Conservation (phyloP, 2,329 filamentous ascomycete genomes). For the Neobulgaria alba region DNA sequence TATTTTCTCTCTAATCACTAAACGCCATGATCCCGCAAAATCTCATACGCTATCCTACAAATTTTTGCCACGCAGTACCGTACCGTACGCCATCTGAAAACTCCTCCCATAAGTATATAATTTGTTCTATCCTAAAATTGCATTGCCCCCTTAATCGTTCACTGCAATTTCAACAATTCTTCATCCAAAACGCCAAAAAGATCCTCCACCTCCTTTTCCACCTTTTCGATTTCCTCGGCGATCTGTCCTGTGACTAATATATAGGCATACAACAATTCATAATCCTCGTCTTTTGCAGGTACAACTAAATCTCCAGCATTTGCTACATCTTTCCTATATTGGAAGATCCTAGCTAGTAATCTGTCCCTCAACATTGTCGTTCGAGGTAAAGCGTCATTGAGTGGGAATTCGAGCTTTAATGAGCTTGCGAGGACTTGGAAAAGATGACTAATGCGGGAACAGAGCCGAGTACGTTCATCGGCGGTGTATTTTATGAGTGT, state of each 20-base stretch:
- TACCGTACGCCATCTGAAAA: no score
- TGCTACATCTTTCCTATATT: conserved; percentile 60
- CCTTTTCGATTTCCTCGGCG: conserved; percentile 52
- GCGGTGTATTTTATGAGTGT: conserved; percentile 72
- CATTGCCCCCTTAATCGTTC: no score
- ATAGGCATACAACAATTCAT: conserved; percentile 88
- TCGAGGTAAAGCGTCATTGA: conserved; percentile 81
- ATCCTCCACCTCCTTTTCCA: conserved; percentile 52
- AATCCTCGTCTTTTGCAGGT: conserved; percentile 64
- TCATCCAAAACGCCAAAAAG: conserved; percentile 56
- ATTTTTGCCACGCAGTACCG: no score
- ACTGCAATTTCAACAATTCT: conserved; percentile 43
- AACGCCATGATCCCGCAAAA: no score
- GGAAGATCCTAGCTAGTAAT: conserved; percentile 77
- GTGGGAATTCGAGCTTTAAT: conserved; percentile 87
- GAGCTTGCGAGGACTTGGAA: conserved; percentile 80
- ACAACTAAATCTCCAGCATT: conserved; percentile 7
- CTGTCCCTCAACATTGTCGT: conserved; percentile 74
- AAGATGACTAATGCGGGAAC: conserved; percentile 84
- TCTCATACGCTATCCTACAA: no score
- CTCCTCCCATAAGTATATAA: no score
- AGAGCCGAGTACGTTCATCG: conserved; percentile 70
- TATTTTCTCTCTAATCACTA: no score
- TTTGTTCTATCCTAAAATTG: no score
- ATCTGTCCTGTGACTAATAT: conserved; percentile 61